Evolutionary conservation across 306 rosid genomes (phyloP).

Genomic region (Acacia confusa): DNA sequence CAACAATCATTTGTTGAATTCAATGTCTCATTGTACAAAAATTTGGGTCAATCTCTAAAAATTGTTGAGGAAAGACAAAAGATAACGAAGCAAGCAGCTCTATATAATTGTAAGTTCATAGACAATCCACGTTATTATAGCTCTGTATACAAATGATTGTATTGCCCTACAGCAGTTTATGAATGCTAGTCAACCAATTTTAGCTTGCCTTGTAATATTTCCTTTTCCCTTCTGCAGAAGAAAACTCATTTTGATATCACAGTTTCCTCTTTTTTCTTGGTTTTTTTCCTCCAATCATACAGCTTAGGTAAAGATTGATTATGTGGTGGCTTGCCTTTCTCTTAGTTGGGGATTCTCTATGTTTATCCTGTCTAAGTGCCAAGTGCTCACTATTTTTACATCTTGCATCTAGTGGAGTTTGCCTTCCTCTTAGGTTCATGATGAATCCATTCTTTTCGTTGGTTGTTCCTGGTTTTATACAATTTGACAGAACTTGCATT

Average conservation of each 20-base stretch:
- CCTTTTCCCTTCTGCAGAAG: slow-evolving; percentile 3
- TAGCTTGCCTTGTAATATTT: slow-evolving; percentile 6
- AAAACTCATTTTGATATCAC: neutral
- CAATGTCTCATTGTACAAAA: neutral
- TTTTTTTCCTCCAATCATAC: neutral
- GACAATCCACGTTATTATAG: neutral
- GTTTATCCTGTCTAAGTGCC: slow-evolving; percentile 9
- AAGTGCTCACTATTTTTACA: neutral
- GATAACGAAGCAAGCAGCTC: slow-evolving; percentile 16
- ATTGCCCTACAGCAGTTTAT: neutral
- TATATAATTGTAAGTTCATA: slow-evolving; percentile 9
- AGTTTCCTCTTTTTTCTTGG: neutral
- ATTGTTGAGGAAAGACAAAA: slow-evolving; percentile 10
- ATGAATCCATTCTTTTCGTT: slow-evolving; percentile 6
- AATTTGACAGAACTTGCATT: neutral
- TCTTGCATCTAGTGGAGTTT: neutral
- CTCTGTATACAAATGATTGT: neutral
- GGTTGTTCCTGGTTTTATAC: slow-evolving; percentile 13
- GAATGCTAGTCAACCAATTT: slow-evolving; percentile 10
- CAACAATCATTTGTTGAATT: neutral
- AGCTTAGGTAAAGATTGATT: neutral
- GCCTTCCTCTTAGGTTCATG: neutral
- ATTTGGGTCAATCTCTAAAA: neutral
- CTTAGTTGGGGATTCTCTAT: slow-evolving; percentile 12
- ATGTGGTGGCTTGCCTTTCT: neutral